These are phyloP conservation scores for Chytridium lagenaria DNA, from an alignment of 371 early-diverging fungal genomes.

Conservation along the genomic window DNA sequence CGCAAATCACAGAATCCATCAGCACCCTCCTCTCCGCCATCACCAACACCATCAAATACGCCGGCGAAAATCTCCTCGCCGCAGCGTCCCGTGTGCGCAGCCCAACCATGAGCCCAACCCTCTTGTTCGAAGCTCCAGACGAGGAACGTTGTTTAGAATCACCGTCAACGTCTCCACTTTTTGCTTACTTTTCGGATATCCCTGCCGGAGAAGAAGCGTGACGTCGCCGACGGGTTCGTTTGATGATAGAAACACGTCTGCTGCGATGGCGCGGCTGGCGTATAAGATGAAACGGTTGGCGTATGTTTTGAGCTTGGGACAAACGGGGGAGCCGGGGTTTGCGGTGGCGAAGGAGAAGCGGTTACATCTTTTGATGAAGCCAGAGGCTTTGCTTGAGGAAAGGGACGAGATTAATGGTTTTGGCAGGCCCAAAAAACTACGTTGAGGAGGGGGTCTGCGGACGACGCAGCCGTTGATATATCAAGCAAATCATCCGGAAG, in stretches of 20 bases:
- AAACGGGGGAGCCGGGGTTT: background rate
- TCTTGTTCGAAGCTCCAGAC: background rate
- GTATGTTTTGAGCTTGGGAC: slow-evolving; percentile 13
- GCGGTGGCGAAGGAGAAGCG: slow-evolving; percentile 22
- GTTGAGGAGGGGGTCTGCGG: slow-evolving; percentile 35
- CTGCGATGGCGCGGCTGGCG: slow-evolving; percentile 11
- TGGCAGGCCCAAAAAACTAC: no score
- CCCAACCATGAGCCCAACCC: background rate
- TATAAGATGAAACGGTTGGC: slow-evolving; percentile 28
- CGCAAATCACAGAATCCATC: background rate
- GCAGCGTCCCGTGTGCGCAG: background rate
- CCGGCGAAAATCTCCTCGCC: background rate
- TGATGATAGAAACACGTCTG: slow-evolving; percentile 25
- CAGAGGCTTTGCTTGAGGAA: slow-evolving; percentile 36
- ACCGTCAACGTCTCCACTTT: background rate
- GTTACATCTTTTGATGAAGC: slow-evolving; percentile 44
- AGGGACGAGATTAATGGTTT: background rate
- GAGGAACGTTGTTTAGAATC: background rate
- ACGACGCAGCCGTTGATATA: slow-evolving; percentile 40
- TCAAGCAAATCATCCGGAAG: slow-evolving; percentile 10
- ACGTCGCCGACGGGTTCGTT: slow-evolving; percentile 14
- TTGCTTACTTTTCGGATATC: background rate
- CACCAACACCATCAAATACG: background rate
- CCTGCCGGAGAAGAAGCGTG: background rate
- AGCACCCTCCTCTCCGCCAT: background rate